Percentiles rank a stretch among this genome's conserved stretches.
phyloP scores from a whole-genome alignment of 805 yeast species.

The Starmerella bacillaris region DNA sequence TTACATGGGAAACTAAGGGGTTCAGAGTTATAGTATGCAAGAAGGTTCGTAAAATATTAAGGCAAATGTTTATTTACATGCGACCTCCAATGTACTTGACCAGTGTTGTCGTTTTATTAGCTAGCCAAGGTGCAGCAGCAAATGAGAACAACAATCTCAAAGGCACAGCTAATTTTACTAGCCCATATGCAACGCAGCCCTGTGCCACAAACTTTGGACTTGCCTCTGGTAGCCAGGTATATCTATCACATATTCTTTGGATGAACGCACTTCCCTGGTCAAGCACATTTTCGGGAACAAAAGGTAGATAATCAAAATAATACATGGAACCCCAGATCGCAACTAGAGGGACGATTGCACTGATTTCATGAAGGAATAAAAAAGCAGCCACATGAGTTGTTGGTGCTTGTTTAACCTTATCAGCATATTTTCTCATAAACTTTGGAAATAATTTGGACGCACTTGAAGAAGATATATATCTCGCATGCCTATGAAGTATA shows the following conservation, averaged over 20 bases:
- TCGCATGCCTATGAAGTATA: too few species aligned
- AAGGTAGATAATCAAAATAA: conserved; percentile 34
- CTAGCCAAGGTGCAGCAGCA: conserved; percentile 39
- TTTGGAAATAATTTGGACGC: conserved; percentile 38
- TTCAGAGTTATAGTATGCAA: too few species aligned
- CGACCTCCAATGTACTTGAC: too few species aligned
- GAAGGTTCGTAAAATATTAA: too few species aligned
- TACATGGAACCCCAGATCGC: conserved; percentile 52
- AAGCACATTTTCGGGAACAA: conserved; percentile 40
- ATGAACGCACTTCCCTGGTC: conserved; percentile 40
- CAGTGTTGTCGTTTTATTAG: conserved; percentile 22
- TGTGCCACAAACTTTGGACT: conserved; percentile 41
- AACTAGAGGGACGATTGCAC: conserved; percentile 56
- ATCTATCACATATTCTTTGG: conserved; percentile 28
- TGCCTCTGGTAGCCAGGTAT: conserved; percentile 20
- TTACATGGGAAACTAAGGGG: too few species aligned
- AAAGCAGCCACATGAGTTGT: conserved; percentile 45
- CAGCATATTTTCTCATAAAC: conserved; percentile 33
- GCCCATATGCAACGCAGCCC: conserved; percentile 59
- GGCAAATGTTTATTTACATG: too few species aligned
- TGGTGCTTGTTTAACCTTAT: conserved; percentile 37
- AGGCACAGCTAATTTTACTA: conserved; percentile 43
- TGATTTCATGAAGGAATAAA: conserved; percentile 49
- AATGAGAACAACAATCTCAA: conserved; percentile 35
- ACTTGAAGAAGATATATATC: too few species aligned